Base-by-base conservation (phyloP, 495 filamentous ascomycete genomes). In the Pseudevernia furfuracea region DNA sequence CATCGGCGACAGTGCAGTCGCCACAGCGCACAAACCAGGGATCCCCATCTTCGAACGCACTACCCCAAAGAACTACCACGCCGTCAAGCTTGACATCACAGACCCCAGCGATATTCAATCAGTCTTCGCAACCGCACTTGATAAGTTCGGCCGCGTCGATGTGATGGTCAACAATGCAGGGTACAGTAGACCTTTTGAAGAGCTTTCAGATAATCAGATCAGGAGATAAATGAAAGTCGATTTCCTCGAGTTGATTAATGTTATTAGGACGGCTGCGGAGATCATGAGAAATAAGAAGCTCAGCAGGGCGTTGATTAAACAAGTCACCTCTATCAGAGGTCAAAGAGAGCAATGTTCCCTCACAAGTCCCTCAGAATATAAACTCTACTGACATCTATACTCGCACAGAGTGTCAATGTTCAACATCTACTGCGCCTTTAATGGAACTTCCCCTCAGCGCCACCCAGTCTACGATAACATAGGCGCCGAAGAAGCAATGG, bases 291-390 rank as follows among this genome's bases (percentile, higher is more conserved):
- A n/a, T n/a, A n/a, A n/a, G n/a, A n/a, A n/a, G n/a, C n/a, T n/a
- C n/a, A n/a, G n/a, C n/a, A n/a, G n/a, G n/a, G n/a, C n/a, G n/a
- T n/a, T n/a, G n/a, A n/a, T n/a, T n/a, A n/a, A n/a, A n/a, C n/a
- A 78, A 66, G 69, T 79, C 36, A 76, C 75, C 2, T 74, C 71
- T 17, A 75, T 78, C 61, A 73, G 73, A 17, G 77, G 75, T 0
- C 76, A 78, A 68, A 46, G 52, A 62, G 71, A 62, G 66, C 65
- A 17, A 21, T n/a, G 62, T 34, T 41, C 41, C 41, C 19, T 44
- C 19, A 44, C 19, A 44, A 44, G 7, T 44, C 41, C 41, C 41
- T 8, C 41, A 8, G 15, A 44, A 44, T 44, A 21, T 44, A 21
- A 21, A 44, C 41, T 8, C 19, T 21, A 21, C 41, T 44, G 7